Conservation (phyloP, 768 basidiomycete species). For the Xerocomus potaroensis region DNA sequence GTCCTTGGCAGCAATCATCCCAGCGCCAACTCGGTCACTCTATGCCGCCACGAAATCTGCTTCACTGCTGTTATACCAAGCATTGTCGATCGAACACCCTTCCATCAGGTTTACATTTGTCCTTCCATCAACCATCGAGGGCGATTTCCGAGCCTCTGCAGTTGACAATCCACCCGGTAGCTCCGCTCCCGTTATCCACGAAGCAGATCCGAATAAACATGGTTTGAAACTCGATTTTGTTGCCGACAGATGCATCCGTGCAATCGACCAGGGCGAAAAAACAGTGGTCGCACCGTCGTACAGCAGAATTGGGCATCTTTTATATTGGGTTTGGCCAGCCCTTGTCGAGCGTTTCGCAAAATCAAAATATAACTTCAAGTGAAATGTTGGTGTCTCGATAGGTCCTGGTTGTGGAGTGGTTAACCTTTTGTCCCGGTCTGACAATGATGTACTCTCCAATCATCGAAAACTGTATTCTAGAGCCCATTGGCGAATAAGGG, state of each 20-base stretch:
- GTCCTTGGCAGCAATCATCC: constrained; percentile 72
- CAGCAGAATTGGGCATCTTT: constrained; percentile 45
- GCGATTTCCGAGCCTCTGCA: constrained; percentile 75
- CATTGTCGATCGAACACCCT: constrained; percentile 78
- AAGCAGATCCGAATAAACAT: constrained; percentile 49
- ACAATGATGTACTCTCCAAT: too few species aligned
- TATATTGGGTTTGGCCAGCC: constrained; percentile 63
- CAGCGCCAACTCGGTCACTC: constrained; percentile 80
- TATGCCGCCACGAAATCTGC: constrained; percentile 85
- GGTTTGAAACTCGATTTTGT: constrained; percentile 61
- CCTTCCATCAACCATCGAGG: constrained; percentile 69
- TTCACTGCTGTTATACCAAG: constrained; percentile 70
- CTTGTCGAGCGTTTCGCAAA: constrained; percentile 55
- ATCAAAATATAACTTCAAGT: constrained; percentile 60
- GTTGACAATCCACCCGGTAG: constrained; percentile 47
- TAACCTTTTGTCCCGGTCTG: too few species aligned
- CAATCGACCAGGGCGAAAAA: constrained; percentile 55
- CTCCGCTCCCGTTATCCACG: constrained; percentile 32
- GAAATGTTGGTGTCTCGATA: too few species aligned
- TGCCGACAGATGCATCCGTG: constrained; percentile 53
- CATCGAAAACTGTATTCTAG: too few species aligned
- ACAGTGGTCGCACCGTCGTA: constrained; percentile 53
- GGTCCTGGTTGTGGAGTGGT: background rate
- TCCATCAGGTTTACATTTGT: constrained; percentile 56
- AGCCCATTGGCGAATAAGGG: too few species aligned